Evolutionary conservation across 768 basidiomycete species (phyloP).

Genomic region (Tylopilus felleus): DNA sequence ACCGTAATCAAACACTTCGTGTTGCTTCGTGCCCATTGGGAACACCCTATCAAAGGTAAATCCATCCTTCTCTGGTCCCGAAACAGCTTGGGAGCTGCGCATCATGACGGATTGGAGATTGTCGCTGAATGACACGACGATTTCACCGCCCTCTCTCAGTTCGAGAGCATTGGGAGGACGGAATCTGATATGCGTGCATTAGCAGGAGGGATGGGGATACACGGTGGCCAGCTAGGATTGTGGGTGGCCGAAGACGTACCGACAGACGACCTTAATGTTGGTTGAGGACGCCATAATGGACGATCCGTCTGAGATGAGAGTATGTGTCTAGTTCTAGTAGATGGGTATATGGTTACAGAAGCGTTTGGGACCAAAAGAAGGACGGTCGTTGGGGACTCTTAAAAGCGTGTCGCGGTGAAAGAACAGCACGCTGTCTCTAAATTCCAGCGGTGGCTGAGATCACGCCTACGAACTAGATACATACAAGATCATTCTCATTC

Average conservation of each 20-base stretch:
- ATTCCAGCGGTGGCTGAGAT: slow-evolving; percentile 33
- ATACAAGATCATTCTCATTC: neutral
- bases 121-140: slow-evolving; percentile 86
- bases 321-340: slow-evolving; percentile 13
- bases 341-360: slow-evolving; percentile 12
- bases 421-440: slow-evolving; percentile 10
- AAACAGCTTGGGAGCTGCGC: slow-evolving; percentile 61
- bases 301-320: slow-evolving; percentile 24
- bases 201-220: slow-evolving; percentile 1
- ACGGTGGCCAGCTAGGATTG: slow-evolving; percentile 1
- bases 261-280: slow-evolving; percentile 99
- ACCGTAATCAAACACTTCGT: slow-evolving; percentile 97
- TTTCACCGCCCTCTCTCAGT: slow-evolving; percentile 79
- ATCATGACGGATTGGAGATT: slow-evolving; percentile 81
- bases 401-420: slow-evolving; percentile 20
- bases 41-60: slow-evolving; percentile 98
- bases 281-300: slow-evolving; percentile 68
- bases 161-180: slow-evolving; percentile 94
- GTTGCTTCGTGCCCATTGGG: slow-evolving; percentile 84
- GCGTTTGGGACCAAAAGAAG: neutral
- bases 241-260: slow-evolving; percentile 53
- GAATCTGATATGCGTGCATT: slow-evolving; percentile 53
- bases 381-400: too few relatives aligned
- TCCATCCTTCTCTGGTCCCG: slow-evolving; percentile 93
- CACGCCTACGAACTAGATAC: too few relatives aligned